Percentiles rank a stretch among this genome's conserved stretches.
Evolutionary conservation across 2,329 filamentous ascomycete genomes (phyloP).

Genomic region (Cordyceps militaris): DNA sequence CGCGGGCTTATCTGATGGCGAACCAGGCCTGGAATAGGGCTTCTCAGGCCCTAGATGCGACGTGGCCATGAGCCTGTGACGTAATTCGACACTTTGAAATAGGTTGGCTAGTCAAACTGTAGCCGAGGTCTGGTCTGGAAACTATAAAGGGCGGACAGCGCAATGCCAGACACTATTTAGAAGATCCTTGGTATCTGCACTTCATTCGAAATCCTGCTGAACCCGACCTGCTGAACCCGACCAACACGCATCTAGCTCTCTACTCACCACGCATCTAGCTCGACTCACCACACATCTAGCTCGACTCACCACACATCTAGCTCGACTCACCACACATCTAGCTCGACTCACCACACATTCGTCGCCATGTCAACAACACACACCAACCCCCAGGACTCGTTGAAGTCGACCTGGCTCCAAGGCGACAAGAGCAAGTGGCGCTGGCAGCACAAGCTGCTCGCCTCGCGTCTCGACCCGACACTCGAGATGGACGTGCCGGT

Average conservation of each 20-base stretch:
- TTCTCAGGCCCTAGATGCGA: too few species aligned
- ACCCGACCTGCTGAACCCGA: too few species aligned
- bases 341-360: background rate
- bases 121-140: background rate
- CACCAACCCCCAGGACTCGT: slow-evolving; percentile 22
- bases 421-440: slow-evolving; percentile 22
- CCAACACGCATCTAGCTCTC: too few species aligned
- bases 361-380: slow-evolving; percentile 1
- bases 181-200: too few species aligned
- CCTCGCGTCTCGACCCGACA: slow-evolving; percentile 18
- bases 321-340: background rate
- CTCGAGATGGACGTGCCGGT: slow-evolving; percentile 26
- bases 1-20: background rate
- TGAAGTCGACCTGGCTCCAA: slow-evolving; percentile 30
- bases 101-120: background rate
- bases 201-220: too few species aligned
- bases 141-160: too few species aligned
- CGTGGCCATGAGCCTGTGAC: too few species aligned
- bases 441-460: slow-evolving; percentile 22
- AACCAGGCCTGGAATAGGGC: too few species aligned
- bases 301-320: background rate
- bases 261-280: too few species aligned
- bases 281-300: too few species aligned
- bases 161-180: too few species aligned
- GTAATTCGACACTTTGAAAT: too few species aligned